A percentile compares a stretch with the other conserved stretches of the same genome.
phyloP scores from a whole-genome alignment of 805 yeast species.

The Pichia eremophila region DNA sequence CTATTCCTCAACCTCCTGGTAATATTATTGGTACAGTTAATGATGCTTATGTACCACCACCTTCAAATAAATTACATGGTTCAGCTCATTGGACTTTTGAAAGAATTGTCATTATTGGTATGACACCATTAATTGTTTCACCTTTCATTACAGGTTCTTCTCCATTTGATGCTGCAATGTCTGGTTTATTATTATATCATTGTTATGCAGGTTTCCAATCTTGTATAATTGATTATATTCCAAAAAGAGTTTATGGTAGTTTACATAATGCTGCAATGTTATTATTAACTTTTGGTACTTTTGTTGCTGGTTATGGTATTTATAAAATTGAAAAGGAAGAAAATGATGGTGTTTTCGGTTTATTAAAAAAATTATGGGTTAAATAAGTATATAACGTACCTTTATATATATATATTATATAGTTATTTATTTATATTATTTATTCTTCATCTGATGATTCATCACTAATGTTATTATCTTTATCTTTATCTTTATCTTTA shows the following conservation, averaged over 20 bases:
- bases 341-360: constrained; percentile 52
- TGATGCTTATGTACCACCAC: constrained; percentile 59
- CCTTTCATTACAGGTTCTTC: constrained; percentile 52
- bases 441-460: background rate
- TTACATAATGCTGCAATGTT: constrained; percentile 55
- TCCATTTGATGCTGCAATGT: constrained; percentile 47
- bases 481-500: constrained; percentile 6
- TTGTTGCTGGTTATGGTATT: constrained; percentile 59
- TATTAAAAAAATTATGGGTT: constrained; percentile 26
- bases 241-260: constrained; percentile 60
- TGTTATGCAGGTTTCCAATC: constrained; percentile 64
- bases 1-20: constrained; percentile 59
- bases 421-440: background rate
- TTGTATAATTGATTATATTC: constrained; percentile 73
- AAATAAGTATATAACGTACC: background rate
- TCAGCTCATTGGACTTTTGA: constrained; percentile 71
- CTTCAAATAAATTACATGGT: constrained; percentile 48
- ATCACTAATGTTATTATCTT: constrained; percentile 1
- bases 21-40: constrained; percentile 62
- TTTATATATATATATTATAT: too few relatives aligned
- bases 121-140: constrained; percentile 54
- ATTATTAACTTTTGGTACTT: constrained; percentile 53
- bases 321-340: constrained; percentile 58
- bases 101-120: constrained; percentile 45
- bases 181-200: constrained; percentile 51